These are phyloP conservation scores for Ehretia macrophylla DNA, from an alignment of 257 asterid genomes.

Conservation along the genomic window DNA sequence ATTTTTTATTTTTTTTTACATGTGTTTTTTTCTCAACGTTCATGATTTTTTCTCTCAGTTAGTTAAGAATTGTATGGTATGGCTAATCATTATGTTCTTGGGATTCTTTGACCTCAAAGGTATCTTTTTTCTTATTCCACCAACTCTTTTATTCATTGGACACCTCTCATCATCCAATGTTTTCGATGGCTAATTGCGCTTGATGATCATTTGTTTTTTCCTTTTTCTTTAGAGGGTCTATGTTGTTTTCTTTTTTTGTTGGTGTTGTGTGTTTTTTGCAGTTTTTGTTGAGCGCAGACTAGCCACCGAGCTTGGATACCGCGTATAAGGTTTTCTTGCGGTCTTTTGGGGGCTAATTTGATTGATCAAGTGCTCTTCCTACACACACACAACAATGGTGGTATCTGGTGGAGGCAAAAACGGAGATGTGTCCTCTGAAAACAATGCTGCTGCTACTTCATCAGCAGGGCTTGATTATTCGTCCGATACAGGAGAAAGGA, in stretches of 20 bases:
- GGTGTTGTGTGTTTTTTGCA: background rate
- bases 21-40: background rate
- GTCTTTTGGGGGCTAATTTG: background rate
- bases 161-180: background rate
- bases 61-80: background rate
- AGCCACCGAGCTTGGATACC: background rate
- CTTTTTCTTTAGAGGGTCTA: background rate
- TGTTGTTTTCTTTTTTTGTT: background rate
- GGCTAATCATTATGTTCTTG: background rate
- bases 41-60: background rate
- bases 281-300: too few species aligned
- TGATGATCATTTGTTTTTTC: background rate
- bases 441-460: slow-evolving; percentile 6
- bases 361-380: too few species aligned
- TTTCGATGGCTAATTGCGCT: background rate
- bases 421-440: slow-evolving; percentile 23
- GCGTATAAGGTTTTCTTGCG: background rate
- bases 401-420: slow-evolving; percentile 8
- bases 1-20: too few species aligned
- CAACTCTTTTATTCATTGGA: background rate
- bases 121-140: background rate
- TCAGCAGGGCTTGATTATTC: slow-evolving; percentile 39
- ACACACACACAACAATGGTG: background rate
- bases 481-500: slow-evolving; percentile 24
- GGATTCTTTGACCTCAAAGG: background rate